Percentiles rank a stretch among this genome's conserved stretches.
Evolutionary conservation across 176 grass and related monocot genomes (phyloP).

Genomic region (Carex littledalei): DNA sequence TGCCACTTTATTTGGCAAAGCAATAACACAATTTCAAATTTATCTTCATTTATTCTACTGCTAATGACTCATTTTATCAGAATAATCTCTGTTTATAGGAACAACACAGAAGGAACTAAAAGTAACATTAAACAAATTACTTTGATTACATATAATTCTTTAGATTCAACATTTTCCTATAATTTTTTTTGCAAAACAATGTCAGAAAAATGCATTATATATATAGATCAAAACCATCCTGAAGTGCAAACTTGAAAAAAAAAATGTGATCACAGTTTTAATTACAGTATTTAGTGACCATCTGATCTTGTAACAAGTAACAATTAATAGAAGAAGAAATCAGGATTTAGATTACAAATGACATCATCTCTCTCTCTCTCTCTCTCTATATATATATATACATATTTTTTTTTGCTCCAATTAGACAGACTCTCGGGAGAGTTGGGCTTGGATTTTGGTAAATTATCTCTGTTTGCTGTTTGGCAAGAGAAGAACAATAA

Average conservation of each 20-base stretch:
- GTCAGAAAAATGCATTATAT: not conserved
- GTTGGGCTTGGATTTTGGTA: not conserved
- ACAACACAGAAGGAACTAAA: no score
- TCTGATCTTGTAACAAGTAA: not conserved
- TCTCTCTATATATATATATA: not conserved
- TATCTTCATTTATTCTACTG: no score
- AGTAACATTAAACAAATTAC: no score
- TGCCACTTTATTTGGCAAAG: not conserved
- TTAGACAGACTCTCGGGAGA: no score
- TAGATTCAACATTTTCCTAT: not conserved
- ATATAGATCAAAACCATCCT: no score
- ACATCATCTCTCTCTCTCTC: not conserved
- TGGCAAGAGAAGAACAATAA: not conserved
- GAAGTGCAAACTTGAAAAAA: not conserved
- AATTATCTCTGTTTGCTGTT: not conserved
- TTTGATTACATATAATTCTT: no score
- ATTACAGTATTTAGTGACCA: not conserved
- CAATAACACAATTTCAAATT: no score
- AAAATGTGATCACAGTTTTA: not conserved
- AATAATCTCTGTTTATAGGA: no score
- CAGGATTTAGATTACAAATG: not conserved
- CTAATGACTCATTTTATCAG: no score
- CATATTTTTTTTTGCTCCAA: no score
- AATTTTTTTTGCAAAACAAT: not conserved
- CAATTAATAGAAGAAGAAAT: not conserved